Evolutionary conservation across 2,329 filamentous ascomycete genomes (phyloP), one percentile per base, ranked within the genome.

Genomic region (Triangularia setosa): DNA sequence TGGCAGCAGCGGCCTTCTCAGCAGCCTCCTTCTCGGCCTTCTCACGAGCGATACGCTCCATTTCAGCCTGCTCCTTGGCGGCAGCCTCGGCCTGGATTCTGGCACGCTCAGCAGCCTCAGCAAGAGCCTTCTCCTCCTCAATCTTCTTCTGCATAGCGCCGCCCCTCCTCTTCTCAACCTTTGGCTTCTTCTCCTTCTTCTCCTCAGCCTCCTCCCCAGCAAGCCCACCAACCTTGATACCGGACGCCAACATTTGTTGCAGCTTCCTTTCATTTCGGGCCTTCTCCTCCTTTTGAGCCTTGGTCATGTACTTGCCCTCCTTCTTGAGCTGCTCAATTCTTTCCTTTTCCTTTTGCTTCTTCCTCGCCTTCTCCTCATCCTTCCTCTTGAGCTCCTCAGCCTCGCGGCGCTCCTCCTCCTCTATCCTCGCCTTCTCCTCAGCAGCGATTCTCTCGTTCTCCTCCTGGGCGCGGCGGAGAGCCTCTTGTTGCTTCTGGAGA

Each of bases 331-430:
- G 89, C 74, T 95, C 92, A 66, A 94, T 88, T 77, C 86, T 91
- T 76, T 93, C 90, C 81, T 91, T 94, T 72, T 96, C 92, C 75
- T 87, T 92, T 72, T 92, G 90, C 82, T 94, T 95, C 83, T 91
- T 94, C 53, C 87, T 78, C 1, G 87, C 87, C 77, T 87, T 91
- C 60, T 87, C 87, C 73, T 94, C 92, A 72, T 91, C 90, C 69
- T 81, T 87, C 64, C 83, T 84, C 78, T 88, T 87, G 64, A 79
- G 76, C 72, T 93, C 91, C 75, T 94, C 92, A 8, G 82, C 86
- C 44, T 83, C 84, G 61, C 78, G 75, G 57, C 83, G 81, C 74
- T 91, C 88, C 65, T 89, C 82, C 70, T 90, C 90, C 71, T 88
- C 89, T 27, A 87, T 75, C 18, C 83, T 82, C 11, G 83, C 84